Base-by-base conservation (phyloP, 768 basidiomycete genomes). In the Sporobolomyces pararoseus region DNA sequence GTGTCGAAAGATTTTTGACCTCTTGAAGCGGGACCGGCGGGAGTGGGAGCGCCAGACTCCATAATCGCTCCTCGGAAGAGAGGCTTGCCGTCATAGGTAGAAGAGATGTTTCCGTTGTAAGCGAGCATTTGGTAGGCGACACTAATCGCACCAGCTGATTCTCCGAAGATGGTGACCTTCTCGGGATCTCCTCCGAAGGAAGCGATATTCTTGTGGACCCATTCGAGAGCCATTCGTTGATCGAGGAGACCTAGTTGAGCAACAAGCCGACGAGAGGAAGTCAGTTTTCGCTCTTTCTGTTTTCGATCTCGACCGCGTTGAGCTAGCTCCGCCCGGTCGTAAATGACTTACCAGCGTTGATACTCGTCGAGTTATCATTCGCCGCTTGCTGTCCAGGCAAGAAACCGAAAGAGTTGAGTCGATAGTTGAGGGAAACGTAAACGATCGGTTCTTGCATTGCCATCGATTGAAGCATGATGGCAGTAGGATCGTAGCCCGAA, bases 201-300 rank as follows among this genome's bases (percentile, higher is more conserved):
- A 0, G 25, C 34, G 49, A 73, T 62, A 52, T 69, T 61, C 17
- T 86, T 79, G 68, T 87, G 83, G 0, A 88, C 79, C 77, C 87
- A 89, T 16, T 79, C 71, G 0, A 89, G 78, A 0, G 86, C 86
- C 39, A 81, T 78, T 1, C 82, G 80, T 77, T 88, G 81, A 70
- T 86, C 84, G 35, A 78, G 80, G 27, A 85, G 78, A 2, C 80
- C 84, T 63, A 51, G 7, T 7, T 16, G 78, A 71, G 84, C 9
- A 84, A 13, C 46, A 23, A 47, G 46, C 6, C 12, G 23, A 23
- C 13, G 10, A 47, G 46, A 47, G 46, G 10, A 23, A n/a, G n/a
- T n/a, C n/a, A n/a, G n/a, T n/a, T n/a, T n/a, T n/a, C n/a, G n/a
- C n/a, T n/a, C n/a, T n/a, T n/a, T n/a, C n/a, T n/a, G n/a, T n/a